Percentiles rank a stretch among this genome's conserved stretches.
phyloP scores from a whole-genome alignment of 257 asterid species.

The Solanum gandarillasii region DNA sequence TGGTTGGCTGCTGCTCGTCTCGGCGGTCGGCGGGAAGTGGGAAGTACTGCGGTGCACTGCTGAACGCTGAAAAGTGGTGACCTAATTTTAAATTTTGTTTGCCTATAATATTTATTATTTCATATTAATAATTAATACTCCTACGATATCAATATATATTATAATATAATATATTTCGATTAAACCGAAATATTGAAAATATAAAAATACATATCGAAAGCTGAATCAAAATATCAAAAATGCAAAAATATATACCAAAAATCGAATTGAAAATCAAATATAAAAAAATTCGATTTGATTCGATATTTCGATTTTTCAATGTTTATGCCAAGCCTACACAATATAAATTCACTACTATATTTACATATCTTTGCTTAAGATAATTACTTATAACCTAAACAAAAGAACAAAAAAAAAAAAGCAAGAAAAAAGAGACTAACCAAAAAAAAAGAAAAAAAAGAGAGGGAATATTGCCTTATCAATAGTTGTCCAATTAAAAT shows the following conservation, averaged over 20 bases:
- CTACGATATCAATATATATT: too few species aligned
- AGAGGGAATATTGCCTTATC: background rate
- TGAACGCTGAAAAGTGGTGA: background rate
- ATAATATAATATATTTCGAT: too few species aligned
- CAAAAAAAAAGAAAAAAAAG: background rate
- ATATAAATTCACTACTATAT: too few species aligned
- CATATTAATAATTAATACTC: too few species aligned
- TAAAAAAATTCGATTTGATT: accelerated
- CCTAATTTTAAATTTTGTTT: background rate
- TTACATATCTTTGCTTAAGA: background rate
- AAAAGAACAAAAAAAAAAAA: background rate
- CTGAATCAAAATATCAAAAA: too few species aligned
- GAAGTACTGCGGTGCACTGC: background rate
- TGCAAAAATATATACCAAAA: too few species aligned
- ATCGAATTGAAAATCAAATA: too few species aligned
- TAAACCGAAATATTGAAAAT: accelerated
- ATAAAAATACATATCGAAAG: too few species aligned
- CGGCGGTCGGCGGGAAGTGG: background rate
- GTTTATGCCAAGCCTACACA: too few species aligned
- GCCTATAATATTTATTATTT: background rate
- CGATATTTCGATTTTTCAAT: too few species aligned
- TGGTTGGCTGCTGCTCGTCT: background rate
- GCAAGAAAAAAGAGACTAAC: background rate
- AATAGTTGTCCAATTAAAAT: background rate
- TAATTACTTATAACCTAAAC: background rate